Conservation (phyloP, 208 protist genomes). For the Trypanosoma platydactyli region DNA sequence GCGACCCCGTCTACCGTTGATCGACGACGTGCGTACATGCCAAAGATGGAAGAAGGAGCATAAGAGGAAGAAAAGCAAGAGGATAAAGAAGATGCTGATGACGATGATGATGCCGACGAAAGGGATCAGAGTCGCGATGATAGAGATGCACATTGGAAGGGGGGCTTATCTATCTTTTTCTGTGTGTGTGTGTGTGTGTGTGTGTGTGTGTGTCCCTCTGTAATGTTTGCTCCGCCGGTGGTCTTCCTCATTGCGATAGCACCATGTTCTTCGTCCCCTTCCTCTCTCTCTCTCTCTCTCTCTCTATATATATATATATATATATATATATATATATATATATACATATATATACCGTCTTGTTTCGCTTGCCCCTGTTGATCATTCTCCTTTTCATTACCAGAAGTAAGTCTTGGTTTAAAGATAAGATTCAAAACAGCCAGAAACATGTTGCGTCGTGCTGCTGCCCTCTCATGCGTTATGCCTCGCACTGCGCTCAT, state of each 20-base stretch:
- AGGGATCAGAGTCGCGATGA: neutral
- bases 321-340: slow-evolving; percentile 15
- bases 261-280: too few species aligned
- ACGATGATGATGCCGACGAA: too few species aligned
- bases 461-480: slow-evolving; percentile 8
- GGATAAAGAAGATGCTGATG: too few species aligned
- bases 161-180: slow-evolving; percentile 10
- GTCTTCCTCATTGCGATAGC: too few species aligned
- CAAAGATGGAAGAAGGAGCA: neutral
- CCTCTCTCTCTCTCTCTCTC: too few species aligned
- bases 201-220: too few species aligned
- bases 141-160: too few species aligned
- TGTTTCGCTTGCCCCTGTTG: neutral
- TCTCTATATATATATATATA: too few species aligned
- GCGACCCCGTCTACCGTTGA: slow-evolving; percentile 88
- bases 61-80: neutral
- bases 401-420: slow-evolving; percentile 1
- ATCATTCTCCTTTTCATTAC: slow-evolving; percentile 14
- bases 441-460: slow-evolving; percentile 29
- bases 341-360: slow-evolving; percentile 6
- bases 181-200: too few species aligned
- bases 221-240: too few species aligned
- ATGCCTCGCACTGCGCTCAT: slow-evolving; percentile 1
- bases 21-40: neutral
- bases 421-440: neutral